These are phyloP conservation scores for Cercophora newfieldiana DNA, from an alignment of 495 filamentous ascomycete genomes.

Conservation along the genomic window DNA sequence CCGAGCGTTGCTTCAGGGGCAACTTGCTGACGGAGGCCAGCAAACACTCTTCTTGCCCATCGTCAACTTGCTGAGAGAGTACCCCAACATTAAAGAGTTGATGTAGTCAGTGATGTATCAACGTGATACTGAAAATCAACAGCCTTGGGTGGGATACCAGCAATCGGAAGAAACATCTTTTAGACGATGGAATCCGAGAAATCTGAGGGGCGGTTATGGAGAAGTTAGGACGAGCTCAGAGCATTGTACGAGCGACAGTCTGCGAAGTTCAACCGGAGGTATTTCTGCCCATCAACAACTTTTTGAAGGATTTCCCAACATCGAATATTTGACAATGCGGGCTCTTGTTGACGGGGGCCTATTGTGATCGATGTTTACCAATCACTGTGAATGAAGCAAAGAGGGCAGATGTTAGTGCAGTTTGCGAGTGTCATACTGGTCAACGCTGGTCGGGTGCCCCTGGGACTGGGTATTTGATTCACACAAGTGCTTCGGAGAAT, in stretches of 20 bases:
- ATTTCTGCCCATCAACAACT: constrained; percentile 57
- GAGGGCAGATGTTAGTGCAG: no score
- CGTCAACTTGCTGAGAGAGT: constrained; percentile 51
- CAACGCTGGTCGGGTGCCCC: no score
- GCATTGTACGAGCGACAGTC: constrained; percentile 14
- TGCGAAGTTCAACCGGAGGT: constrained; percentile 38
- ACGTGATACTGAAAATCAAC: no score
- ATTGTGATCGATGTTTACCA: no score
- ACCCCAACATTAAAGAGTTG: no score
- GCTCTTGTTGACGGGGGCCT: no score
- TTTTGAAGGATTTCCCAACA: constrained; percentile 43
- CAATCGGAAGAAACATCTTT: no score
- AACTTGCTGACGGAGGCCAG: constrained; percentile 22
- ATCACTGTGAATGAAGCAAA: no score
- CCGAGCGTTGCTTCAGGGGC: constrained; percentile 26
- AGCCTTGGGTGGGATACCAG: neutral
- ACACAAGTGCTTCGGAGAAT: no score
- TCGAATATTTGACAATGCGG: neutral
- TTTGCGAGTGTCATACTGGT: no score
- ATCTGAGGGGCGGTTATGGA: constrained; percentile 65
- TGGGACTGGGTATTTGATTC: no score
- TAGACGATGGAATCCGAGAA: constrained; percentile 61
- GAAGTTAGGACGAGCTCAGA: constrained; percentile 49
- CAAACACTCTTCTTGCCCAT: constrained; percentile 58
- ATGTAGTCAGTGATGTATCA: no score